Conservation (phyloP, 2,329 filamentous ascomycete species). For the Anthostomella pinea region DNA sequence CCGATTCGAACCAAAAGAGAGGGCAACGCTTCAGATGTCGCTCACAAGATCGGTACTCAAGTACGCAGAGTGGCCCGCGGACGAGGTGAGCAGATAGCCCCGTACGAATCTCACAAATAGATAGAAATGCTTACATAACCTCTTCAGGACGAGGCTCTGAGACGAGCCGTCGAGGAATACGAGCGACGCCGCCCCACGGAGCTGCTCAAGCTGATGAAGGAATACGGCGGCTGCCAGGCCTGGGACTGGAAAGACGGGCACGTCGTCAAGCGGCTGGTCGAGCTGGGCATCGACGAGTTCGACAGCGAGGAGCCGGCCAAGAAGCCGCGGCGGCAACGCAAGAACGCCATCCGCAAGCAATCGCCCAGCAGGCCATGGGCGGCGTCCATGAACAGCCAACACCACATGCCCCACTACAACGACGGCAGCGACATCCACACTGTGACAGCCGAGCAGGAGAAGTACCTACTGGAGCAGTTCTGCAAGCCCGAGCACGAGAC, state of each 20-base stretch:
- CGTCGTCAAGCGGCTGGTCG: slow-evolving; percentile 49
- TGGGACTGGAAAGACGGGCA: slow-evolving; percentile 49
- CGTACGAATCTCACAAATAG: not conserved
- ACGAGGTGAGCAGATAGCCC: slow-evolving; percentile 45
- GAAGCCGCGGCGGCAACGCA: slow-evolving; percentile 42
- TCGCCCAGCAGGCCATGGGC: slow-evolving; percentile 17
- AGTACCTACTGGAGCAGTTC: slow-evolving; percentile 26
- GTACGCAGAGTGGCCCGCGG: slow-evolving; percentile 45
- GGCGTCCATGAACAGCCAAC: slow-evolving; percentile 14
- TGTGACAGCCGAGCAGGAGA: slow-evolving; percentile 33
- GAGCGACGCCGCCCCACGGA: slow-evolving; percentile 44
- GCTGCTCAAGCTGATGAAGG: slow-evolving; percentile 44
- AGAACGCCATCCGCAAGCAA: slow-evolving; percentile 22
- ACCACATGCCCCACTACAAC: too few relatives aligned
- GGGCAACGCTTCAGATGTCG: slow-evolving; percentile 56
- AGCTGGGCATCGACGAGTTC: slow-evolving; percentile 44
- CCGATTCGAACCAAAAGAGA: slow-evolving; percentile 34
- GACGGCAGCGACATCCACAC: slow-evolving; percentile 15
- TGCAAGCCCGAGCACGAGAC: slow-evolving; percentile 19
- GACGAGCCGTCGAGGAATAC: slow-evolving; percentile 29
- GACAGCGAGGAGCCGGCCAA: slow-evolving; percentile 38
- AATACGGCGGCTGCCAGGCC: slow-evolving; percentile 49
- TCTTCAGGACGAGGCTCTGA: slow-evolving; percentile 41
- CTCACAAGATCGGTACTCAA: slow-evolving; percentile 49
- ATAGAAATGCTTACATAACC: slow-evolving; percentile 15